Base-by-base conservation (phyloP, 768 basidiomycete species). In the Leucocoprinus birnbaumii region DNA sequence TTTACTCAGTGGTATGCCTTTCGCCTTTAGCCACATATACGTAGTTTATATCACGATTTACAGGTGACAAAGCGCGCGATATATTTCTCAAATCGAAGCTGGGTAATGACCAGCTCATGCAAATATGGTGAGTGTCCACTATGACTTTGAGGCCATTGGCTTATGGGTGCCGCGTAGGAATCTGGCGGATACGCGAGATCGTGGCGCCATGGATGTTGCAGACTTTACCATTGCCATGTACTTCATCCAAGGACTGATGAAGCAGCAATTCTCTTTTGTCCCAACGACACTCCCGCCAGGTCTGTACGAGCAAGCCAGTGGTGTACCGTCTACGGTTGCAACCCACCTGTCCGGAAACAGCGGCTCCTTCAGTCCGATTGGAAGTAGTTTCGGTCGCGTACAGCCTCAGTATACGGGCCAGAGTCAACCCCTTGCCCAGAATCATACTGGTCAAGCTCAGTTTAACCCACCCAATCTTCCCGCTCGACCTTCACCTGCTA, bases 211-310 rank as follows among this genome's bases (percentile, higher is more conserved):
- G 57, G 97, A 99, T 68, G 74, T 84, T 14, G 79, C 87, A 43
- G 97, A 99, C 71, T 99, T 99, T 66, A 87, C 89, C 57, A 84
- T 99, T 64, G 97, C 88, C 38, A 95, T 97, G 94, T 93, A 92
- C 69, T 83, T 98, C 66, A 94, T 98, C 60, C 94, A 98, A 70
- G 87, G 83, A n/a, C 74, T 82, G 37, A 97, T 98, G 94, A 84
- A 87, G 51, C 82, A 82, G 53, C 81, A 87, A 58, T 73, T 92
- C 53, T 74, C 85, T 49, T 79, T 78, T 57, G 78, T 95, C 48
- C 94, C 94, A 34, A 69, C 80, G 5, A 72, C 78, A 2, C 79
- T 98, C 16, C 94, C 96, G 19, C 87, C 89, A 2, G 88, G 85
- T 45, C 66, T 96, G 18, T 95, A 94, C 64, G 93, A 96, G 58